Base-by-base conservation (phyloP, 2,329 filamentous ascomycete species). In the Colletotrichum sp. region DNA sequence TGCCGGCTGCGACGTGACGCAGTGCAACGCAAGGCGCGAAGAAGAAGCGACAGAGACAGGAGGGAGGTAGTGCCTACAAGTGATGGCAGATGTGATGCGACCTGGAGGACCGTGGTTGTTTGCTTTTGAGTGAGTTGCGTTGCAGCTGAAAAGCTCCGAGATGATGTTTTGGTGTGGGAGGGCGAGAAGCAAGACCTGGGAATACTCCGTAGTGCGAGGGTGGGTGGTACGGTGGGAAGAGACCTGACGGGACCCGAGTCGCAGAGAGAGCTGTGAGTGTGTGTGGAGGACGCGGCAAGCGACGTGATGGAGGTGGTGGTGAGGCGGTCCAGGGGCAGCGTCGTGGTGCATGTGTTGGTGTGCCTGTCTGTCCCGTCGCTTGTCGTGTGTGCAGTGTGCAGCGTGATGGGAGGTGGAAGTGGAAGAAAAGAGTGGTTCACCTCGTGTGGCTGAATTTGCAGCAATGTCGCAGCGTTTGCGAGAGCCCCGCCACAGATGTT, bases 141-240 rank as follows among this genome's bases (percentile, higher is more conserved):
- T 65, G 70, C 73, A 73, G 64, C 59, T 65, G 73, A 69, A 75
- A 75, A 75, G 59, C 27, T 73, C 73, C 73, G 73, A 73, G 65
- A 32, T 28, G 44, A 44, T 65, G 60, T 55, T 65, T 34, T 64
- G 68, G 57, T 63, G 68, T 48, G 71, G 36, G 65, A 52, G 28
- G 64, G 68, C 52, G 60, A 65, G 68, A 74, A 71, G 67, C 68
- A 59, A 75, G 44, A 59, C 36, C 22, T 30, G 30, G 32, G 60
- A 22, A 32, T 64, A 52, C 44, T 52, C 44, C 44, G 44, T 52
- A 52, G 44, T 52, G 44, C n/a, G n/a, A 25, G n/a, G 44, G 44
- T 52, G 44, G n/a, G 44, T 52, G 44, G 44, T 52, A 52, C 44
- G 44, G 44, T 52, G 44, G 44, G 44, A 22, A 22, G n/a, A 22